Evolutionary conservation across 2,329 filamentous ascomycete species (phyloP).

Genomic region (Epichloe typhina): DNA sequence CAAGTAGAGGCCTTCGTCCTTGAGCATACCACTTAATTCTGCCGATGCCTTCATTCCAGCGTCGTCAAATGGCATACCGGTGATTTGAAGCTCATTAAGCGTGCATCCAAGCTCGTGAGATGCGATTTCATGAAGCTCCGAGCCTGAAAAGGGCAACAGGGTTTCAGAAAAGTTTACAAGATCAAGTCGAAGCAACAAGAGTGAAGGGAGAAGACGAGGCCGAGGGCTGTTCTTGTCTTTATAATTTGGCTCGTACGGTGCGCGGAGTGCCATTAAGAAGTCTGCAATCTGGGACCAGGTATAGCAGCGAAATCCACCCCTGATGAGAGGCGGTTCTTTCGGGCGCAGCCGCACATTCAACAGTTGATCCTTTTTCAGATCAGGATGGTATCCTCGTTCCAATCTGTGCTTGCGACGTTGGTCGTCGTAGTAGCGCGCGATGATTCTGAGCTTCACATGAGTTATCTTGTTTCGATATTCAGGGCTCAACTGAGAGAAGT

Average conservation of each 20-base stretch:
- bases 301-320: slow-evolving; percentile 41
- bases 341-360: slow-evolving; percentile 30
- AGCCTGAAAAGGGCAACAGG: slow-evolving; percentile 30
- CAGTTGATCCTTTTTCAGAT: slow-evolving; percentile 26
- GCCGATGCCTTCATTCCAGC: slow-evolving; percentile 31
- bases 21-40: slow-evolving; percentile 38
- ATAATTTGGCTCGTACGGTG: slow-evolving; percentile 32
- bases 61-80: slow-evolving; percentile 37
- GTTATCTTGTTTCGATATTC: slow-evolving; percentile 30
- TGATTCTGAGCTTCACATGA: slow-evolving; percentile 36
- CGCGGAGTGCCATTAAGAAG: slow-evolving; percentile 36
- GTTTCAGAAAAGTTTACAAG: slow-evolving; percentile 40
- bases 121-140: slow-evolving; percentile 37
- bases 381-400: slow-evolving; percentile 28
- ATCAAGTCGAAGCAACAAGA: slow-evolving; percentile 36
- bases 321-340: slow-evolving; percentile 31
- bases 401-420: slow-evolving; percentile 29
- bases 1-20: slow-evolving; percentile 38
- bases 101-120: slow-evolving; percentile 40
- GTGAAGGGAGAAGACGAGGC: slow-evolving; percentile 33
- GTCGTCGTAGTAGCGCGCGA: slow-evolving; percentile 44
- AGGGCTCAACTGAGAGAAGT: slow-evolving; percentile 33
- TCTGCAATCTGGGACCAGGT: slow-evolving; percentile 40
- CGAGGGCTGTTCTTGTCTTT: slow-evolving; percentile 21
- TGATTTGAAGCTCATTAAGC: slow-evolving; percentile 38